Evolutionary conservation across 495 filamentous ascomycete genomes (phyloP).

Genomic region (Copromyces sp.): DNA sequence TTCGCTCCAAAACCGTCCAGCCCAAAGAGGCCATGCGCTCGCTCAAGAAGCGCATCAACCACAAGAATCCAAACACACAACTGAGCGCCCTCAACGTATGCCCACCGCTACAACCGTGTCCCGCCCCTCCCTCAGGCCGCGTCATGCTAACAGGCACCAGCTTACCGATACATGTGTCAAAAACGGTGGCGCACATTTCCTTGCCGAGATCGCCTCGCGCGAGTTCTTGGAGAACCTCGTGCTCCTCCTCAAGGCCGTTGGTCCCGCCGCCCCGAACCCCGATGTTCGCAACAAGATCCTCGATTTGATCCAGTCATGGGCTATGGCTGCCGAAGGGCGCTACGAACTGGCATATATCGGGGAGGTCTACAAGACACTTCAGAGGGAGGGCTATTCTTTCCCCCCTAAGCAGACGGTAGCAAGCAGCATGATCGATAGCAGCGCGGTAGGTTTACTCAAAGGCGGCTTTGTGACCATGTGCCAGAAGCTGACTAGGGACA

Average conservation of each 20-base stretch:
- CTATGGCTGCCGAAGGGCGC: slow-evolving; percentile 77
- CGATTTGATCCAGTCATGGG: slow-evolving; percentile 90
- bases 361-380: slow-evolving; percentile 73
- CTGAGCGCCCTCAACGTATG: slow-evolving; percentile 80
- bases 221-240: slow-evolving; percentile 98
- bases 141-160: slow-evolving; percentile 17
- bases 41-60: slow-evolving; percentile 83
- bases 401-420: slow-evolving; percentile 80
- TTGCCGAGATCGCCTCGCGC: slow-evolving; percentile 85
- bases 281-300: slow-evolving; percentile 85
- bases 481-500: background rate
- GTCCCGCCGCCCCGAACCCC: slow-evolving; percentile 63
- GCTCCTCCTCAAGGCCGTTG: slow-evolving; percentile 72
- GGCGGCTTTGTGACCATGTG: background rate
- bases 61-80: slow-evolving; percentile 95
- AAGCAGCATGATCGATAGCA: slow-evolving; percentile 94
- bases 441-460: slow-evolving; percentile 56
- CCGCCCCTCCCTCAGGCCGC: slow-evolving; percentile 4
- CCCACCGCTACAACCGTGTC: background rate
- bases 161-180: slow-evolving; percentile 98
- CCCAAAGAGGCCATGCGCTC: slow-evolving; percentile 96
- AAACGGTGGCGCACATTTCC: slow-evolving; percentile 94
- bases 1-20: slow-evolving; percentile 91
- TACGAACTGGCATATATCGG: slow-evolving; percentile 75
- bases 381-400: slow-evolving; percentile 78